Evolutionary conservation across 2,329 filamentous ascomycete species (phyloP).

Genomic region (Ophiocordyceps camponoti-saundersi): DNA sequence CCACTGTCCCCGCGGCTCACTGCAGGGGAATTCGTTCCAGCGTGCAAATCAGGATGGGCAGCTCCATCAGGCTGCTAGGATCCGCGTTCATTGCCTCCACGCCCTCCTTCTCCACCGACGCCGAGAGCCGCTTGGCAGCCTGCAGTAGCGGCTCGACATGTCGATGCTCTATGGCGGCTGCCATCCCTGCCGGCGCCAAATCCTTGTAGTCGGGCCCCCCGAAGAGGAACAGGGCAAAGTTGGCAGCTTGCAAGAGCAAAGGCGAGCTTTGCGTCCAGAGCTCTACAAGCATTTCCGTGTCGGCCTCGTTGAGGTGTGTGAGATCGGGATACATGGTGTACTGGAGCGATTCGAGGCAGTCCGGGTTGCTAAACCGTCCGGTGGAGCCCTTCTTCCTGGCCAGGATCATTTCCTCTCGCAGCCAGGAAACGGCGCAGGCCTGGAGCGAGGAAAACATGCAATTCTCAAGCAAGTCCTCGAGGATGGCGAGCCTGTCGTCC

Average conservation of each 20-base stretch:
- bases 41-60: conserved; percentile 23
- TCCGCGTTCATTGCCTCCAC: conserved; percentile 12
- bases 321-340: conserved; percentile 44
- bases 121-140: conserved; percentile 20
- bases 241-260: conserved; percentile 42
- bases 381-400: conserved; percentile 17
- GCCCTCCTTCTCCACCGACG: conserved; percentile 14
- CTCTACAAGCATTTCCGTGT: conserved; percentile 25
- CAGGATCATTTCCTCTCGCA: conserved; percentile 42
- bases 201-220: conserved; percentile 23
- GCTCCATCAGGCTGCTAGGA: conserved; percentile 17
- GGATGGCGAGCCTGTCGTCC: conserved; percentile 39
- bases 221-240: conserved; percentile 42
- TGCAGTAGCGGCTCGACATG: conserved; percentile 36
- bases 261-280: conserved; percentile 34
- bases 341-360: conserved; percentile 42
- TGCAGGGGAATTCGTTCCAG: conserved; percentile 24
- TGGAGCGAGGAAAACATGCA: conserved; percentile 46
- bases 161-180: conserved; percentile 37
- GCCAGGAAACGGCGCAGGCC: conserved; percentile 44
- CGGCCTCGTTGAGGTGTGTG: conserved; percentile 24
- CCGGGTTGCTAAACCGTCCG: conserved; percentile 30
- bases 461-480: conserved; percentile 48
- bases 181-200: conserved; percentile 38
- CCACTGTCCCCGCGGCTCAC: conserved; percentile 4